These are phyloP conservation scores for Herpetomonas muscarum DNA, from an alignment of 208 protist genomes.

Conservation along the genomic window DNA sequence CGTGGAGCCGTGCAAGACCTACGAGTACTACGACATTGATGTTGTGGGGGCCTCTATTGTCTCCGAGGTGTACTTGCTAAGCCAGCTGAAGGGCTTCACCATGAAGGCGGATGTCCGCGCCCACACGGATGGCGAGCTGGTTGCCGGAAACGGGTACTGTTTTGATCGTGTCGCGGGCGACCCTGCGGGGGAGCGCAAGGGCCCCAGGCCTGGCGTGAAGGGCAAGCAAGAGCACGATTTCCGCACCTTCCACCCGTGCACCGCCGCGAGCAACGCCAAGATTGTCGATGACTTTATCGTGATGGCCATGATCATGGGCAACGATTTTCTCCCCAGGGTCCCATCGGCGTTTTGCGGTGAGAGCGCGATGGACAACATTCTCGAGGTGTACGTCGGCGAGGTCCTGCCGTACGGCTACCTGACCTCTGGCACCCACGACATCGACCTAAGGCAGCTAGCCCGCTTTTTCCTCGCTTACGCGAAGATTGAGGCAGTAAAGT, in stretches of 20 bases:
- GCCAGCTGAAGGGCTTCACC: slow-evolving; percentile 32
- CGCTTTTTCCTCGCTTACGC: slow-evolving; percentile 63
- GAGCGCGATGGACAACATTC: slow-evolving; percentile 65
- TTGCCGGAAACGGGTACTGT: slow-evolving; percentile 51
- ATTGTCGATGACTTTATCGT: slow-evolving; percentile 86
- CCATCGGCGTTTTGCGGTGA: slow-evolving; percentile 77
- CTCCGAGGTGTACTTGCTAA: slow-evolving; percentile 70
- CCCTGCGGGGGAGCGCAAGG: not conserved
- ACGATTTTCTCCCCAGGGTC: slow-evolving; percentile 78
- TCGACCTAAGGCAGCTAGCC: slow-evolving; percentile 60
- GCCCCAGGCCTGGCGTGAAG: not conserved
- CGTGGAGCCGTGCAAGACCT: slow-evolving; percentile 13
- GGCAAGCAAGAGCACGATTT: not conserved
- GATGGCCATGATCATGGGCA: slow-evolving; percentile 69
- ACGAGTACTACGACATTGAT: slow-evolving; percentile 78
- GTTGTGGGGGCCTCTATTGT: slow-evolving; percentile 45
- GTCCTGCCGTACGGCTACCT: slow-evolving; percentile 84
- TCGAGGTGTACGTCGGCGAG: slow-evolving; percentile 73
- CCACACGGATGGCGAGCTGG: slow-evolving; percentile 11
- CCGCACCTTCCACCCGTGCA: slow-evolving; percentile 56
- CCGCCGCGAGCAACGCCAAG: slow-evolving; percentile 61
- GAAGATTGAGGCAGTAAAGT: slow-evolving; percentile 53
- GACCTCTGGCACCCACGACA: slow-evolving; percentile 56
- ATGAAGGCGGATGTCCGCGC: slow-evolving; percentile 14
- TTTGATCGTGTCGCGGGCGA: slow-evolving; percentile 30